Evolutionary conservation across 306 rosid species (phyloP), one percentile per base, ranked within the genome.

Genomic region (Rosa multiflora): DNA sequence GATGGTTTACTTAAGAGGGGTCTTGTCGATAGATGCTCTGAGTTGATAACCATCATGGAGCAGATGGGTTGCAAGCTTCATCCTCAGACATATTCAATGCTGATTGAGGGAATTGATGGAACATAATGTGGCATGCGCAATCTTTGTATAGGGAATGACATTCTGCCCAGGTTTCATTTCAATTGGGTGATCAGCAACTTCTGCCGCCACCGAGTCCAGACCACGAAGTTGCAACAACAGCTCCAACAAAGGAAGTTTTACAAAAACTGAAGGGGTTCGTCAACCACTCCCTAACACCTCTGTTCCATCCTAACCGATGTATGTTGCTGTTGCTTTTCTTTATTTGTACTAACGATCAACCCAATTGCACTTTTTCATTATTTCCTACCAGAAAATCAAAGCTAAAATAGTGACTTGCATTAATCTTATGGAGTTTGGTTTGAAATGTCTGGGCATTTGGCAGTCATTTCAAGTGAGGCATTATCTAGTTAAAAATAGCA

Each of bases 1-100:
- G 92, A 93, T 55, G 97, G 96, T 74, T 83, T 93, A 74, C 86
- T 84, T 68, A 85, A 75, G 78, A 87, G 73, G 43, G 94, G 97
- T 76, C 86, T 76, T 78, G 80, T 81, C 70, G 82, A 84, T 69
- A 84, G 78, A 72, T 88, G 94, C 88, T 85, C 90, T 47, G 85
- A 88, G 47, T 83, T 93, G 21, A 76, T 89, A 68, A 81, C 80
- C 23, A 75, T 86, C 48, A 90, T 93, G 96, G 89, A 82, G 83
- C 78, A 81, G 72, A 88, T 76, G 81, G 91, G 92, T 69, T 93
- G 89, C 72, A 79, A 8, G 70, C 82, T 89, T 84, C 97, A 93
- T 83, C 86, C 96, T 44, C 86, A 78, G 80, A 93, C 97, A 61
- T 62, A 62, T 26, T 26, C 68, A 12, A 62, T 62, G 68, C 18